phyloP scores from a whole-genome alignment of 2,329 filamentous ascomycete species.

The Didymellaceae sp. region DNA sequence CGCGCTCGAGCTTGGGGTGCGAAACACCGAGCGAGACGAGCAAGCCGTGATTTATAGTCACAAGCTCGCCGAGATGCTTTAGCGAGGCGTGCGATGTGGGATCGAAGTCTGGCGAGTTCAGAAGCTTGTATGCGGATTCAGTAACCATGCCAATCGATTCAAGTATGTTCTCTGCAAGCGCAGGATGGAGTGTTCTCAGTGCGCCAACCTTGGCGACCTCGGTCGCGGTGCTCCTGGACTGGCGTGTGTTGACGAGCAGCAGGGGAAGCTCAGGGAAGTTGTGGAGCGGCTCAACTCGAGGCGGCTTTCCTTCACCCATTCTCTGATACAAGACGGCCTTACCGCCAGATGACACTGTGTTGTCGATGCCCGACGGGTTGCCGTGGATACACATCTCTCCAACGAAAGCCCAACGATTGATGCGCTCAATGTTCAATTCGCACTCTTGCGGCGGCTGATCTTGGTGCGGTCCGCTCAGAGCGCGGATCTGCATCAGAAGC shows the following conservation, averaged over 20 bases:
- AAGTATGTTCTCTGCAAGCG: constrained; percentile 80
- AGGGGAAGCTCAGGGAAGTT: constrained; percentile 92
- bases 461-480: constrained; percentile 86
- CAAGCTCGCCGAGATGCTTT: constrained; percentile 81
- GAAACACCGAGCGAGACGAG: constrained; percentile 92
- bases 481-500: constrained; percentile 84
- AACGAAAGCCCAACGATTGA: constrained; percentile 98
- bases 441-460: constrained; percentile 89
- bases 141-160: constrained; percentile 82
- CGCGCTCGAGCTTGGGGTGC: constrained; percentile 88
- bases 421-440: constrained; percentile 88
- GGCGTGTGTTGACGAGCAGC: constrained; percentile 86
- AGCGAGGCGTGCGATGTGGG: constrained; percentile 67
- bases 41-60: constrained; percentile 92
- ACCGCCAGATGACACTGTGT: constrained; percentile 91
- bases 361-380: constrained; percentile 95
- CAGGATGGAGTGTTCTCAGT: constrained; percentile 74
- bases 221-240: constrained; percentile 81
- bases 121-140: constrained; percentile 61
- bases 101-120: constrained; percentile 70
- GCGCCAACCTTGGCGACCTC: constrained; percentile 87
- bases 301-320: constrained; percentile 77
- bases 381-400: constrained; percentile 97
- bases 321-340: constrained; percentile 93
- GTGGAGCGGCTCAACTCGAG: constrained; percentile 76